These are phyloP conservation scores for Echinochloa phyllopogon DNA, from an alignment of 176 grass and related monocot species.

Conservation along the genomic window DNA sequence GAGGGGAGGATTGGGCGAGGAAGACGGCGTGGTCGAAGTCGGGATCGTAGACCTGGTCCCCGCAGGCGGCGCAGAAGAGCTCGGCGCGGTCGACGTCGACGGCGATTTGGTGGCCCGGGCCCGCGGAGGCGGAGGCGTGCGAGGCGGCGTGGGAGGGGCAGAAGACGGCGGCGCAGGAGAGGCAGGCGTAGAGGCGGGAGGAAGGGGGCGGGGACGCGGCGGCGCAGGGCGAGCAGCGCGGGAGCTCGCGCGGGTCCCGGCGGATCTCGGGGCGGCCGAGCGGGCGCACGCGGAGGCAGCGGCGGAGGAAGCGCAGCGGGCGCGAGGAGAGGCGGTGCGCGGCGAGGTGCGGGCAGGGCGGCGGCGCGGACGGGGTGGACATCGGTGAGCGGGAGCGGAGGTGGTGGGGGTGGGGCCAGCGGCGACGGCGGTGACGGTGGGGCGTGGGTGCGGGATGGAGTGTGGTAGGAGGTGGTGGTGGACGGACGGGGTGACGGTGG, in stretches of 20 bases:
- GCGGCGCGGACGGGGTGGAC: slow-evolving; percentile 54
- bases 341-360: slow-evolving; percentile 76
- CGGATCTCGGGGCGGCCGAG: slow-evolving; percentile 78
- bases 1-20: slow-evolving; percentile 64
- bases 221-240: slow-evolving; percentile 64
- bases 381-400: neutral
- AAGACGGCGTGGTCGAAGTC: slow-evolving; percentile 90
- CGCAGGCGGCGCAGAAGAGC: slow-evolving; percentile 88
- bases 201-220: slow-evolving; percentile 17
- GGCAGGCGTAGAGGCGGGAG: slow-evolving; percentile 74
- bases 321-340: slow-evolving; percentile 58
- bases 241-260: slow-evolving; percentile 68
- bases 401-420: neutral
- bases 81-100: slow-evolving; percentile 91
- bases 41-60: slow-evolving; percentile 88
- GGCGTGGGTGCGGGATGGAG: neutral
- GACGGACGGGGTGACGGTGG: neutral
- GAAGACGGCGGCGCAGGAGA: slow-evolving; percentile 77
- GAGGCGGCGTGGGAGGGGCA: slow-evolving; percentile 66
- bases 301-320: slow-evolving; percentile 81
- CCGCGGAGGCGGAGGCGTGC: slow-evolving; percentile 50
- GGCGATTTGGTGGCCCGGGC: slow-evolving; percentile 80
- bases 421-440: neutral
- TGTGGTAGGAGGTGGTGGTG: slow-evolving; percentile 16
- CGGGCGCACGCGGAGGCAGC: slow-evolving; percentile 71